Conservation (phyloP, 305 asterid genomes). For the Euphrasia arctica region DNA sequence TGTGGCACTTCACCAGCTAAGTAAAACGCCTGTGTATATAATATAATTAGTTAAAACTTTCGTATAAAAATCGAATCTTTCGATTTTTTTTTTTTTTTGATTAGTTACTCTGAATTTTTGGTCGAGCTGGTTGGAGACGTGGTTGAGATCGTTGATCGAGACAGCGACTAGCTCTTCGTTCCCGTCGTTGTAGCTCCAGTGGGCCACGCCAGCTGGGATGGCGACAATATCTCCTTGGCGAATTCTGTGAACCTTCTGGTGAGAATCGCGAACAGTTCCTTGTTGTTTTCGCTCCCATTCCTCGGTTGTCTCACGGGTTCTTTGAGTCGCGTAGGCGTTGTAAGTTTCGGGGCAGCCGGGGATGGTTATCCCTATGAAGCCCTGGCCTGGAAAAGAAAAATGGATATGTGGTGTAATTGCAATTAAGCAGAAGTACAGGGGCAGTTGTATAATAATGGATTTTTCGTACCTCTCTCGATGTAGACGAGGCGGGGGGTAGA, state of each 20-base stretch:
- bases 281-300: slow-evolving; percentile 8
- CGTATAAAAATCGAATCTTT: neutral
- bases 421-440: neutral
- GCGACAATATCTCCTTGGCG: slow-evolving; percentile 61
- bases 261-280: slow-evolving; percentile 37
- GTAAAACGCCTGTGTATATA: slow-evolving; percentile 39
- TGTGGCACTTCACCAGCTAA: slow-evolving; percentile 54
- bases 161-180: slow-evolving; percentile 52
- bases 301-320: neutral
- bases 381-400: slow-evolving; percentile 43
- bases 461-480: slow-evolving; percentile 44
- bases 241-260: slow-evolving; percentile 62
- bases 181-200: slow-evolving; percentile 71
- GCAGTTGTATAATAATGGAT: neutral
- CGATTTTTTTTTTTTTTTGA: neutral
- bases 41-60: neutral
- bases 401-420: neutral
- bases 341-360: slow-evolving; percentile 78
- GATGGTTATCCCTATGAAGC: slow-evolving; percentile 41
- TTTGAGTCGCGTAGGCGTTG: slow-evolving; percentile 21
- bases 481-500: slow-evolving; percentile 62
- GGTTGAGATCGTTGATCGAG: slow-evolving; percentile 66
- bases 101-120: slow-evolving; percentile 51
- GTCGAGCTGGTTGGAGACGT: slow-evolving; percentile 69
- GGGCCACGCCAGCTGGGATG: slow-evolving; percentile 60